Evolutionary conservation across 2,329 filamentous ascomycete genomes (phyloP).

Genomic region (Aspergillus sp.): DNA sequence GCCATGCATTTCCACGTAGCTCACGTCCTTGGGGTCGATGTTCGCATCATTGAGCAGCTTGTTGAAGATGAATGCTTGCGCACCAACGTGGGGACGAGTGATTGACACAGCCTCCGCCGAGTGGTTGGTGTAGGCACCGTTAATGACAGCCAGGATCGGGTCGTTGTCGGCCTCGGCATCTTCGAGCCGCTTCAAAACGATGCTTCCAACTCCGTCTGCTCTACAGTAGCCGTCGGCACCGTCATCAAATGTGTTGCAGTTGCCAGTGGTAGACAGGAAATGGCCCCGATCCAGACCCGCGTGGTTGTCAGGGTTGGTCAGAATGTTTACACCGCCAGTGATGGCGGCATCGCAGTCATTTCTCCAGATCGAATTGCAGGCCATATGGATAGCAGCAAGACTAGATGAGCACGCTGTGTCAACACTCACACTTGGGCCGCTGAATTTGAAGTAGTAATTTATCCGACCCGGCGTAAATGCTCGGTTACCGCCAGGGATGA

Average conservation of each 20-base stretch:
- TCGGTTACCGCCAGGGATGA: constrained; percentile 64
- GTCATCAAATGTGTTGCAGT: constrained; percentile 80
- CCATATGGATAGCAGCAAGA: constrained; percentile 69
- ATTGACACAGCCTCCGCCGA: constrained; percentile 81
- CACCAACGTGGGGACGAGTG: constrained; percentile 77
- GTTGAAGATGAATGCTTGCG: constrained; percentile 71
- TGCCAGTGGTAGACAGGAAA: constrained; percentile 68
- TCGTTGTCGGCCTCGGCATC: constrained; percentile 78
- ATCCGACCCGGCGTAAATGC: constrained; percentile 44
- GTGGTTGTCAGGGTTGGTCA: constrained; percentile 82
- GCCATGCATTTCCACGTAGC: constrained; percentile 87
- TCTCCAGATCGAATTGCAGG: constrained; percentile 72
- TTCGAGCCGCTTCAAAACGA: constrained; percentile 77
- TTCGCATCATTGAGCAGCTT: constrained; percentile 71
- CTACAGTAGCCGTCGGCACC: constrained; percentile 81
- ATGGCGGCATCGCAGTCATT: constrained; percentile 80
- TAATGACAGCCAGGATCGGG: constrained; percentile 66
- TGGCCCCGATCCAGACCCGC: constrained; percentile 73
- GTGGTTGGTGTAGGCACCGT: constrained; percentile 77
- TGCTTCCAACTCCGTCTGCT: constrained; percentile 72
- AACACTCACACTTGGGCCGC: constrained; percentile 69
- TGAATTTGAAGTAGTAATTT: constrained; percentile 74
- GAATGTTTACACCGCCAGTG: constrained; percentile 72
- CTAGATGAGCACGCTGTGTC: constrained; percentile 81
- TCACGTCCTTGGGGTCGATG: constrained; percentile 74